These are phyloP conservation scores for Protomyces pachydermus DNA, from an alignment of 1,139 yeast genomes.

Conservation along the genomic window DNA sequence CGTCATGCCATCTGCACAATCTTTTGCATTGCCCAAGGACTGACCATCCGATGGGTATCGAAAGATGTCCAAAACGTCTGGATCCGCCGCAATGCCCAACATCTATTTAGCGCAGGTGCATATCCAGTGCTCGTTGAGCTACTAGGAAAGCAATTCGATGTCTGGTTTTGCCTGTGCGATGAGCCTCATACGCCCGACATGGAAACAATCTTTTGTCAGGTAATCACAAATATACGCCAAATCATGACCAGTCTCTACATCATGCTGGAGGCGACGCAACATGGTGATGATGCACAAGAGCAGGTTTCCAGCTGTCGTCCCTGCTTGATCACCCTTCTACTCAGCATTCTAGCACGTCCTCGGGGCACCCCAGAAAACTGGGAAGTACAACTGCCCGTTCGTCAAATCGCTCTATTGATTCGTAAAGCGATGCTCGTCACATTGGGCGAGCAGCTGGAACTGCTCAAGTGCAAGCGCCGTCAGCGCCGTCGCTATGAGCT, in stretches of 20 bases:
- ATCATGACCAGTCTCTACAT: conserved; percentile 54
- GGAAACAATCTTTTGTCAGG: neutral
- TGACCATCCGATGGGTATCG: conserved; percentile 43
- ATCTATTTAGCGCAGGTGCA: neutral
- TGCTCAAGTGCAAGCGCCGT: conserved; percentile 50
- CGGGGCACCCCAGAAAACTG: conserved; percentile 2
- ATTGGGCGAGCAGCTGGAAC: conserved; percentile 55
- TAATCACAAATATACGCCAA: neutral
- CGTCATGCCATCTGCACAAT: conserved; percentile 32
- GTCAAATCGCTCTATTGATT: conserved; percentile 44
- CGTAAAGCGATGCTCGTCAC: conserved; percentile 59
- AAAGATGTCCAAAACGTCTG: conserved; percentile 36
- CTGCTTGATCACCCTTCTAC: neutral
- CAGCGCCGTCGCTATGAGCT: conserved; percentile 48
- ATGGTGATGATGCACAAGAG: conserved; percentile 34
- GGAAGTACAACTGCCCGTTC: neutral
- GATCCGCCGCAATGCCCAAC: conserved; percentile 32
- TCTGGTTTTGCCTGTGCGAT: neutral
- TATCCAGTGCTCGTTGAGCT: neutral
- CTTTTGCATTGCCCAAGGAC: conserved; percentile 41
- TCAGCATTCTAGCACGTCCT: neutral
- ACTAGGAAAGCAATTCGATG: neutral
- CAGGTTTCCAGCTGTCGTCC: neutral
- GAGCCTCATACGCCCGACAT: neutral
- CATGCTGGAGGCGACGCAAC: conserved; percentile 42